These are phyloP conservation scores for Boehmeria nivea DNA, from an alignment of 306 rosid genomes.

Conservation along the genomic window DNA sequence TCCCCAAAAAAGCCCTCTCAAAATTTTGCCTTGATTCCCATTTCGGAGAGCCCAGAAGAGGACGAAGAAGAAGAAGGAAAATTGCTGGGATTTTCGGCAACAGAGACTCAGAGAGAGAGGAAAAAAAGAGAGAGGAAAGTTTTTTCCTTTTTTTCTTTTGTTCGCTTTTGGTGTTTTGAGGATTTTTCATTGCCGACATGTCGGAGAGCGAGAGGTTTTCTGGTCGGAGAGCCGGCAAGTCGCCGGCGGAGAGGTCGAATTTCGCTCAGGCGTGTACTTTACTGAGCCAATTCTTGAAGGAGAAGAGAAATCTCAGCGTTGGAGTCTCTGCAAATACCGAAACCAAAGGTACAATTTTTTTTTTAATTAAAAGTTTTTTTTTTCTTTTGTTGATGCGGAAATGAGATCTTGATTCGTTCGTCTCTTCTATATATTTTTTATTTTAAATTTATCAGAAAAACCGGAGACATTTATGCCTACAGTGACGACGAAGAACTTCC, in stretches of 20 bases:
- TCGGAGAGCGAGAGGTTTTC: slow-evolving; percentile 23
- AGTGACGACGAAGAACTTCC: slow-evolving; percentile 36
- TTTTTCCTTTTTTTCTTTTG: neutral
- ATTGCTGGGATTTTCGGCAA: no score
- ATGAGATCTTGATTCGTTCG: neutral
- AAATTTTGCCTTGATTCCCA: no score
- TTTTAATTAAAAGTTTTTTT: neutral
- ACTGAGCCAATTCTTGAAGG: slow-evolving; percentile 70
- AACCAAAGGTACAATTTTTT: slow-evolving; percentile 34
- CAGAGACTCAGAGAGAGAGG: no score
- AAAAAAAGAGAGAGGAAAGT: no score
- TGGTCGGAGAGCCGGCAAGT: slow-evolving; percentile 33
- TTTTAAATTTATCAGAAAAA: slow-evolving; percentile 12
- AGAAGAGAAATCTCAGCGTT: slow-evolving; percentile 45
- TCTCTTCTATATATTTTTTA: neutral
- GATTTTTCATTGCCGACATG: neutral
- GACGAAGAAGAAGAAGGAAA: no score
- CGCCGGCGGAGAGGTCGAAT: slow-evolving; percentile 52
- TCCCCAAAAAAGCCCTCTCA: no score
- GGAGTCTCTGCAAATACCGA: slow-evolving; percentile 32
- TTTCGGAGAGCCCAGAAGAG: no score
- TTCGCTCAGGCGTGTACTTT: slow-evolving; percentile 70
- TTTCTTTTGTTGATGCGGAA: neutral
- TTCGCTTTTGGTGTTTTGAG: neutral
- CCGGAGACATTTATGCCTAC: slow-evolving; percentile 10